A percentile compares a stretch with the other conserved stretches of the same genome.
These are phyloP conservation scores for Pestalotiopsis sp. DNA, from an alignment of 2,329 filamentous ascomycete genomes.

Conservation along the genomic window DNA sequence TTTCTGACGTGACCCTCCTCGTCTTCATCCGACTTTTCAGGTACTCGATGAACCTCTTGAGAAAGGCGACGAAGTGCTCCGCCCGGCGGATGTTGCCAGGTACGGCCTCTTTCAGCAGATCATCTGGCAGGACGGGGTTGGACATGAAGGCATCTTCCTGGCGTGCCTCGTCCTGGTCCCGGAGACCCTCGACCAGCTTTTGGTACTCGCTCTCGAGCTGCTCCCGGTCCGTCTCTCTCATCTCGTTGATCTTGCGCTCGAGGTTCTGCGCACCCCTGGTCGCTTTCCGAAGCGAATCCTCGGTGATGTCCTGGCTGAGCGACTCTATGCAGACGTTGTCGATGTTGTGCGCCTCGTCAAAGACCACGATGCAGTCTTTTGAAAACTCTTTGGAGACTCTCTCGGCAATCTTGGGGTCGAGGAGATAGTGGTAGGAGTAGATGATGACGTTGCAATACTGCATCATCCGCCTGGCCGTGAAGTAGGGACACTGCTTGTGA, in stretches of 20 bases:
- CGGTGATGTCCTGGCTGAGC: slow-evolving; percentile 92
- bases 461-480: slow-evolving; percentile 97
- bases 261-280: slow-evolving; percentile 88
- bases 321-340: slow-evolving; percentile 99
- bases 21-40: slow-evolving; percentile 98
- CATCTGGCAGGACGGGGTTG: slow-evolving; percentile 91
- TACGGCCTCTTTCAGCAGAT: slow-evolving; percentile 91
- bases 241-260: slow-evolving; percentile 86
- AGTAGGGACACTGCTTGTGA: slow-evolving; percentile 97
- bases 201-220: slow-evolving; percentile 95
- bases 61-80: slow-evolving; percentile 92
- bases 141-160: slow-evolving; percentile 97
- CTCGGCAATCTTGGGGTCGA: slow-evolving; percentile 98
- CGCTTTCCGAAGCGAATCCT: slow-evolving; percentile 90
- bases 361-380: slow-evolving; percentile 97
- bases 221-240: slow-evolving; percentile 93
- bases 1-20: slow-evolving; percentile 95
- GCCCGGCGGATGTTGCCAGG: slow-evolving; percentile 95
- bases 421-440: slow-evolving; percentile 97
- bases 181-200: slow-evolving; percentile 89
- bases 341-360: slow-evolving; percentile 98
- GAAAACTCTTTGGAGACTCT: slow-evolving; percentile 93
- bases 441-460: slow-evolving; percentile 99
- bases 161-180: slow-evolving; percentile 84
- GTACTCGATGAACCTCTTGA: slow-evolving; percentile 97